Evolutionary conservation across 305 asterid species (phyloP).

Genomic region (Plantago coronopus): DNA sequence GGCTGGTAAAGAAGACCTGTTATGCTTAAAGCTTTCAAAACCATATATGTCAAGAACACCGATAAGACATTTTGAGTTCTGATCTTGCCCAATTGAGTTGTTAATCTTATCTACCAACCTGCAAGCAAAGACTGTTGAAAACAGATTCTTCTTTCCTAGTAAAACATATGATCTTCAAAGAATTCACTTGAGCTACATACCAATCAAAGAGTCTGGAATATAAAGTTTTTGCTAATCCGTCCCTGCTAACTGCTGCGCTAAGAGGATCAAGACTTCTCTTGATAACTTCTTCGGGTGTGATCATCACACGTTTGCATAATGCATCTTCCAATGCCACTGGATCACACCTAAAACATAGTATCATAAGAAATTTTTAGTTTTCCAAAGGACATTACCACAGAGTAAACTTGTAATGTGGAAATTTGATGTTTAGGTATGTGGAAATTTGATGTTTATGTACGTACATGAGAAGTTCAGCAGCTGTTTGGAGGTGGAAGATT

Average conservation of each 20-base stretch:
- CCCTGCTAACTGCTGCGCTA: constrained; percentile 89
- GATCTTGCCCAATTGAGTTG: constrained; percentile 90
- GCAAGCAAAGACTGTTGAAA: constrained; percentile 22
- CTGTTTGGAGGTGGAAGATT: constrained; percentile 77
- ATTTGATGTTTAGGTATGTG: constrained; percentile 32
- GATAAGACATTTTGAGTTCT: constrained; percentile 66
- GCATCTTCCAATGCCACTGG: constrained; percentile 87
- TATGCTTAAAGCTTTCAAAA: constrained; percentile 95
- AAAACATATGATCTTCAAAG: constrained; percentile 10
- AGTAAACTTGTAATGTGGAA: constrained; percentile 28
- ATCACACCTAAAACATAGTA: constrained; percentile 68
- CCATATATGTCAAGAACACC: constrained; percentile 99
- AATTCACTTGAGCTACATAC: constrained; percentile 41
- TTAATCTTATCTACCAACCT: constrained; percentile 98
- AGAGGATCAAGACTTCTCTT: constrained; percentile 98
- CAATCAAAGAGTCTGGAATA: constrained; percentile 97
- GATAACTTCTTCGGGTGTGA: constrained; percentile 98
- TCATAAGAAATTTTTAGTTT: constrained; percentile 29
- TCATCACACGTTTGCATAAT: constrained; percentile 93
- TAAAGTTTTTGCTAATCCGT: constrained; percentile 90
- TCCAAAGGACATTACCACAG: constrained; percentile 26
- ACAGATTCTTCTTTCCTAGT: constrained; percentile 13
- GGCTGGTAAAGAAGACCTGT: constrained; percentile 53
- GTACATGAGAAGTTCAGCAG: constrained; percentile 90
- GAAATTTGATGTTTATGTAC: constrained; percentile 44